Evolutionary conservation across 2,329 filamentous ascomycete species (phyloP).

Genomic region (Penicillium digitatum): DNA sequence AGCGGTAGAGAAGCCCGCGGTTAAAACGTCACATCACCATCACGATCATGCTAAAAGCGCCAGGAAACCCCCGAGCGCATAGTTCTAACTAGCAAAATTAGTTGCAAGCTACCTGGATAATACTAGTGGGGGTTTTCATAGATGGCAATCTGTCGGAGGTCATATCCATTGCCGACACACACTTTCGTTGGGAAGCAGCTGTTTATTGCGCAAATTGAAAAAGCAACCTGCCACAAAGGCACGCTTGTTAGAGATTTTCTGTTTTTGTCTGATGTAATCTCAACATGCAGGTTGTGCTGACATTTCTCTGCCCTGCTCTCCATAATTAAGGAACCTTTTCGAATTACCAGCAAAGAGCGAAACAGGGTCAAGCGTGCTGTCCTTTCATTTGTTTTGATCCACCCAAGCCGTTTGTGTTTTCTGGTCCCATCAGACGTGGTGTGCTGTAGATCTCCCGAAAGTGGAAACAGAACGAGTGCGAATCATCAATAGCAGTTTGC

Average conservation of each 20-base stretch:
- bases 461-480: constrained; percentile 1
- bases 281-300: background rate
- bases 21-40: background rate
- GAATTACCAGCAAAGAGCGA: background rate
- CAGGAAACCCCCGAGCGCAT: background rate
- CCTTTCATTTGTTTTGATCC: background rate
- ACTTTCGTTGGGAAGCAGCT: background rate
- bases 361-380: background rate
- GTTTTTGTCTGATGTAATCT: background rate
- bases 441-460: background rate
- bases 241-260: background rate
- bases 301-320: background rate
- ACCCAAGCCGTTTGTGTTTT: background rate
- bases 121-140: background rate
- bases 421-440: background rate
- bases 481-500: background rate
- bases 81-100: background rate
- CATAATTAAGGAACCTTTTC: background rate
- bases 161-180: background rate
- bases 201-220: background rate
- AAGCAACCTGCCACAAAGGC: background rate
- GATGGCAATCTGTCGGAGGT: background rate
- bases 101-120: background rate
- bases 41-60: background rate
- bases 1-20: background rate